Base-by-base conservation (phyloP, 2,329 filamentous ascomycete genomes). In the Verticillium alfalfae region DNA sequence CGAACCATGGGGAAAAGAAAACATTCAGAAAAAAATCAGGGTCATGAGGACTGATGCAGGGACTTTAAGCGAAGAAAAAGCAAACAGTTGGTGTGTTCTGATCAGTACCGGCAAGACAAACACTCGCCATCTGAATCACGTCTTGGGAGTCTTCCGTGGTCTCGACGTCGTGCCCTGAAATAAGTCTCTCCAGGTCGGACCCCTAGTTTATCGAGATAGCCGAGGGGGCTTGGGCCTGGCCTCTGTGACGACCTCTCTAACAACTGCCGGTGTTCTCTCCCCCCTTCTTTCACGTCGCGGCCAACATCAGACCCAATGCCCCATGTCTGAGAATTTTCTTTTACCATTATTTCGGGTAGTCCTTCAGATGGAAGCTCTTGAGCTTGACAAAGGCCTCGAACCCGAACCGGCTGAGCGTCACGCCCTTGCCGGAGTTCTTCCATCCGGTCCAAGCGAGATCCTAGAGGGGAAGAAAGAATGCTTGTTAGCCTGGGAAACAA, bases 321-420 rank as follows among this genome's bases (percentile, higher is more conserved):
- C 26, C 55, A 9, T 59, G 18, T 61, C 52, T 60, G 18, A 39
- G 15, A 5, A 5, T 9, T 37, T 13, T 37, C 2, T 37, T 37
- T 37, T 9, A 36, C 55, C n/a, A 45, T 68, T 79, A 86, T 76
- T 87, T 88, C 55, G 86, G 85, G 70, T 88, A 87, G 66, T 96
- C 87, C 79, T 97, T 97, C 73, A 97, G 74, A 76, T 98, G 94
- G 75, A 90, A 96, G 81, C 91, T 97, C 88, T 97, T 97, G 70
- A 97, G 83, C 83, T 95, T 96, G 72, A 96, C 89, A 72, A 97
- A 98, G 73, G 96, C 92, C 69, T 97, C 94, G 72, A 96, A 98
- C 12, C 94, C 94, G 71, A 93, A 96, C 69, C 81, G 88, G 78
- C 92, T 95, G 69, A 98, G 78, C 10, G 93, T 97, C 68, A 93